Evolutionary conservation across 78 protist genomes (phyloP), one percentile per base, ranked within the genome.

Genomic region (Dictyostelium capitatum): DNA sequence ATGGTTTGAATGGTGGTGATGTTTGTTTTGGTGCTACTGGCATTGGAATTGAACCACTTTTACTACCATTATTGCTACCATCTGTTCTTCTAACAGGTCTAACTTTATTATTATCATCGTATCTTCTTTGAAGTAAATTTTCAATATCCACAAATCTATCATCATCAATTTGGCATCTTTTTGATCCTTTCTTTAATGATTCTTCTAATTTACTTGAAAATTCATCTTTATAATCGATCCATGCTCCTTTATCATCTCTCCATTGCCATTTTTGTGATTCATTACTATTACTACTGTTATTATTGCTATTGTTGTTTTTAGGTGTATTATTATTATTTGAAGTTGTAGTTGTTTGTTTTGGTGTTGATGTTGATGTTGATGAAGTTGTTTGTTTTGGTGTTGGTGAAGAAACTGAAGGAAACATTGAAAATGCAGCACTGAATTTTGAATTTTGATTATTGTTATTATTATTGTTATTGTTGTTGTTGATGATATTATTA

Each of bases 101-200:
- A 53, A 82, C 57, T 47, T 81, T 80, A 15, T 53, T 69, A 15
- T 17, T n/a, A 74, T 90, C 89, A 59, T 90, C 89, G 48, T 54
- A 90, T 59, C 95, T 53, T 56, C 72, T 79, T 59, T 90, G 95
- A 43, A 46, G 74, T 2, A 12, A 15, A 32, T 69, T n/a, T 23
- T 74, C 81, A 8, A 81, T 51, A 25, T 90, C 95, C 3, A 90
- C 50, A 72, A 37, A 90, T 80, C 95, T 80, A 12, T 90, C 95
- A 14, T 90, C 89, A 48, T 90, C 95, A 32, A 90, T 56, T 50
- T 62, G 54, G 7, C 72, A 57, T 30, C 67, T 62, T 32, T 90
- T 90, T 17, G 30, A 74, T 14, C 69, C 79, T 37, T 80, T 28
- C 23, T n/a, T 41, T n/a, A 9, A 28, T 4, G 72, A 3, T 10